A percentile compares a stretch with the other conserved stretches of the same genome.
Evolutionary conservation across 306 rosid species (phyloP).

Genomic region (Lagenaria siceraria): DNA sequence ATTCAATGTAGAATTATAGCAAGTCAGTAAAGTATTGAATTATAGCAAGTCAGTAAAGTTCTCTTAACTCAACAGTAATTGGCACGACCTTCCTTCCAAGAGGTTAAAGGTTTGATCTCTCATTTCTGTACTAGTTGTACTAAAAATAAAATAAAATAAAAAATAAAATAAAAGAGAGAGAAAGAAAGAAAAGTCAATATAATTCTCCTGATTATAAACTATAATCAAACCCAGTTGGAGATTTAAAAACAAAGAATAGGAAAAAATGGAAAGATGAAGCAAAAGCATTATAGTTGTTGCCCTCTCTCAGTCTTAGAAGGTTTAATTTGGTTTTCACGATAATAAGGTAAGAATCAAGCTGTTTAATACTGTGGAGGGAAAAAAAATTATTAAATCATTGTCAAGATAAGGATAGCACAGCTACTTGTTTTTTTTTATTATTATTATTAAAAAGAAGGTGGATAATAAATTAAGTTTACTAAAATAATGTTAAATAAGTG

Average conservation of each 20-base stretch:
- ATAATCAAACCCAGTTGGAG: neutral
- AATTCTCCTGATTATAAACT: neutral
- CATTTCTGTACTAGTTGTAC: too few relatives aligned
- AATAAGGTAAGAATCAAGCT: neutral
- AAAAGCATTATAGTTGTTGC: conserved; percentile 4
- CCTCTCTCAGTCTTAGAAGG: neutral
- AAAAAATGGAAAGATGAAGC: neutral
- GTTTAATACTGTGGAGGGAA: neutral
- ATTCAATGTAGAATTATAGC: neutral
- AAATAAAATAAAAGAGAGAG: too few relatives aligned
- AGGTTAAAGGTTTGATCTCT: too few relatives aligned
- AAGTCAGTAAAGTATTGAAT: too few relatives aligned
- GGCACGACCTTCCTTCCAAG: too few relatives aligned
- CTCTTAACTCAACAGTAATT: too few relatives aligned
- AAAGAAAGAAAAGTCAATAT: too few relatives aligned
- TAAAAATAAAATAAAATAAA: too few relatives aligned
- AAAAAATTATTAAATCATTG: neutral
- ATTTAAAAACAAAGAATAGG: neutral
- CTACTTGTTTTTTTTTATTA: neutral
- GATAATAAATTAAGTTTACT: neutral
- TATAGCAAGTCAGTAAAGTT: too few relatives aligned
- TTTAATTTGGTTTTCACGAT: neutral
- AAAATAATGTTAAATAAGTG: neutral
- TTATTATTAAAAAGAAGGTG: neutral
- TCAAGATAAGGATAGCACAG: neutral